These are phyloP conservation scores for Deinandra increscens DNA, from an alignment of 129 eudicot genomes.

Conservation along the genomic window DNA sequence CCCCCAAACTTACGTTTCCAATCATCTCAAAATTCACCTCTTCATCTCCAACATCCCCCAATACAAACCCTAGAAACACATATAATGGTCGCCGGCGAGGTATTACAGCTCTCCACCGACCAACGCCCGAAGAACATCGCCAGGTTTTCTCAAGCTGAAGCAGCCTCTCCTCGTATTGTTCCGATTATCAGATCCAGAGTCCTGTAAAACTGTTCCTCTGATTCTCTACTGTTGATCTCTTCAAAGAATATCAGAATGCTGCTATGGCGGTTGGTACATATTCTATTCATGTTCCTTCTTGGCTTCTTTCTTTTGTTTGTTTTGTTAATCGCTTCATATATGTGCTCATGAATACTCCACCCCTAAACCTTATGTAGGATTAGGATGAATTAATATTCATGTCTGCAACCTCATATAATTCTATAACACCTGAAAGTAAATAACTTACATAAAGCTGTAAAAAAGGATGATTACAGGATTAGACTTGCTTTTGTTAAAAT, in stretches of 20 bases:
- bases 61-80: slow-evolving; percentile 32
- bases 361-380: neutral
- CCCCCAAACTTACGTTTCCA: slow-evolving; percentile 39
- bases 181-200: slow-evolving; percentile 35
- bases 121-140: slow-evolving; percentile 50
- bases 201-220: slow-evolving; percentile 26
- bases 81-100: slow-evolving; percentile 38
- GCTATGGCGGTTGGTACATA: slow-evolving; percentile 71
- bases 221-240: slow-evolving; percentile 69
- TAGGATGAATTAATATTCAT: no score
- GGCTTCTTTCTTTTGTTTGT: neutral
- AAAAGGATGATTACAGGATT: neutral
- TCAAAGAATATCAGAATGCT: slow-evolving; percentile 88
- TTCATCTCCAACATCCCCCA: slow-evolving; percentile 23
- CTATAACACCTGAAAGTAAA: no score
- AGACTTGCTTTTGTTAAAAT: slow-evolving; percentile 4
- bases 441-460: no score
- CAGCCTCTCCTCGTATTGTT: slow-evolving; percentile 36
- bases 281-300: neutral
- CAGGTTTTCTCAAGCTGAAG: slow-evolving; percentile 41
- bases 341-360: neutral
- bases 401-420: no score
- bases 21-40: slow-evolving; percentile 24
- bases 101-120: slow-evolving; percentile 22
- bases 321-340: slow-evolving; percentile 15